Percentiles rank a stretch among this genome's conserved stretches.
These are phyloP conservation scores for Stropharia rugosoannulata DNA, from an alignment of 768 basidiomycete species.

Conservation along the genomic window DNA sequence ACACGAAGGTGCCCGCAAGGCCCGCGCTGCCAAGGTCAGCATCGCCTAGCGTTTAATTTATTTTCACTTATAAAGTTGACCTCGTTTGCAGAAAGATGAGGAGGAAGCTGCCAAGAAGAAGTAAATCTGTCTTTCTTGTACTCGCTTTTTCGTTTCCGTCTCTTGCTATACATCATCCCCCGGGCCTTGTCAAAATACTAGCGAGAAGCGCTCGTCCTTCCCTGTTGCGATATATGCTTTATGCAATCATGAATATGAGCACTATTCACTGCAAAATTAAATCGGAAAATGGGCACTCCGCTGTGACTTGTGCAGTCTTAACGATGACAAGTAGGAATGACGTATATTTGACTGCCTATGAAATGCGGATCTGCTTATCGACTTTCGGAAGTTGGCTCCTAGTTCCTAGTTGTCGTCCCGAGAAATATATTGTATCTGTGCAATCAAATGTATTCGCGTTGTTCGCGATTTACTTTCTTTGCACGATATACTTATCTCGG, in stretches of 20 bases:
- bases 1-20: conserved; percentile 86
- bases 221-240: conserved; percentile 33
- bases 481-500: too few species aligned
- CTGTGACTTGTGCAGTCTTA: background rate
- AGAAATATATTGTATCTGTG: too few species aligned
- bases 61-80: conserved; percentile 9
- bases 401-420: too few species aligned
- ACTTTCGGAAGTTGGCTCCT: too few species aligned
- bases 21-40: conserved; percentile 81
- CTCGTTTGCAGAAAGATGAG: conserved; percentile 68
- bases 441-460: too few species aligned
- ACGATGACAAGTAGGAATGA: background rate
- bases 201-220: conserved; percentile 23
- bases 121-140: conserved; percentile 39
- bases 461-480: too few species aligned
- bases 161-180: conserved; percentile 24
- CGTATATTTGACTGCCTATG: too few species aligned
- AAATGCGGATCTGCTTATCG: too few species aligned
- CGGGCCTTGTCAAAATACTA: conserved; percentile 36
- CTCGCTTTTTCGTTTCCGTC: conserved; percentile 23
- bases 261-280: conserved; percentile 16
- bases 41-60: background rate
- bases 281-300: background rate
- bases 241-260: conserved; percentile 35
- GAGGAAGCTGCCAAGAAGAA: conserved; percentile 94